Evolutionary conservation across 2,329 filamentous ascomycete species (phyloP).

Genomic region (Exophiala aquamarina): DNA sequence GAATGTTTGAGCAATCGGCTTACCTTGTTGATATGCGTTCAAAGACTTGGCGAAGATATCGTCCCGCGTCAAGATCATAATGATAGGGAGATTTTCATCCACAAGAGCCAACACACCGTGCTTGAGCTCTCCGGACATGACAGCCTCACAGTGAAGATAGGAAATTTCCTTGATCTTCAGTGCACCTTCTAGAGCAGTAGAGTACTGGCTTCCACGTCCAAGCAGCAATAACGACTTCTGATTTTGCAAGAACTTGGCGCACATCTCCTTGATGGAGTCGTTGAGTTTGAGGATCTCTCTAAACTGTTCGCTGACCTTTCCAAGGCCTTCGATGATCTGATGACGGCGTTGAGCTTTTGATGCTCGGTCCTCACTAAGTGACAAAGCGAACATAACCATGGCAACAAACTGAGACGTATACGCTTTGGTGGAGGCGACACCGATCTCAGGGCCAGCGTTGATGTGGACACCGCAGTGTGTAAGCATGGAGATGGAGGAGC

Average conservation of each 20-base stretch:
- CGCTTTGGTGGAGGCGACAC: constrained; percentile 98
- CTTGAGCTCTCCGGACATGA: constrained; percentile 99
- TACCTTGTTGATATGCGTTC: constrained; percentile 97
- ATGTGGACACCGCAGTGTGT: constrained; percentile 99
- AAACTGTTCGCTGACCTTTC: constrained; percentile 87
- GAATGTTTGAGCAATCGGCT: constrained; percentile 29
- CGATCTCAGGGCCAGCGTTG: constrained; percentile 97
- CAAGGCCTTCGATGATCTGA: constrained; percentile 94
- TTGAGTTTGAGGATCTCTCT: constrained; percentile 88
- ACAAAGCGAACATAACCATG: constrained; percentile 99
- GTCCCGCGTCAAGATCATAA: constrained; percentile 98
- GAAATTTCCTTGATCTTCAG: constrained; percentile 99
- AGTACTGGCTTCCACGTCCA: constrained; percentile 93
- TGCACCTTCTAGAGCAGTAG: constrained; percentile 92
- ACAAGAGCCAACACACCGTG: constrained; percentile 96
- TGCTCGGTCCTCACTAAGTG: constrained; percentile 91
- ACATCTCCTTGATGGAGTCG: constrained; percentile 90
- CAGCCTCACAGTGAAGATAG: constrained; percentile 98
- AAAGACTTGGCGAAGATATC: constrained; percentile 98
- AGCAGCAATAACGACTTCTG: constrained; percentile 94
- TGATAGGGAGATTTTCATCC: constrained; percentile 97
- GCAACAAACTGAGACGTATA: constrained; percentile 99
- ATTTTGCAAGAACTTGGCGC: constrained; percentile 88
- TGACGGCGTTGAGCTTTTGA: constrained; percentile 89
- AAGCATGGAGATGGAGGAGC: constrained; percentile 96